Evolutionary conservation across 2,329 filamentous ascomycete species (phyloP).

Genomic region (Neospermospora avenae): DNA sequence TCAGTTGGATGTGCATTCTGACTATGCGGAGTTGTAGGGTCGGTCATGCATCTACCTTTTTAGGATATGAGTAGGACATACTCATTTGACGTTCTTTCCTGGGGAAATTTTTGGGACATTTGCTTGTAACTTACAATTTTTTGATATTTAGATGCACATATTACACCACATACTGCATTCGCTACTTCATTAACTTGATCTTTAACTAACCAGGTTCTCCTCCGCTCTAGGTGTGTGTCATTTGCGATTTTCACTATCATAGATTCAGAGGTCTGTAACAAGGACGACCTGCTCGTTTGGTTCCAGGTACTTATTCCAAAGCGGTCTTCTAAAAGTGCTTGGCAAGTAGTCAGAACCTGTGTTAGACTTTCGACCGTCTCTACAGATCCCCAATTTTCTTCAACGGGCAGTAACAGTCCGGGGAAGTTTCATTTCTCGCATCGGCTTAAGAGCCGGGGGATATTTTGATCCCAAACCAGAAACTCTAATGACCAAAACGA

Average conservation of each 20-base stretch:
- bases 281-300: too few relatives aligned
- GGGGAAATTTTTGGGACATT: constrained; percentile 3
- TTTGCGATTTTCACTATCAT: background rate
- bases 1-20: constrained; percentile 10
- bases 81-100: background rate
- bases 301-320: background rate
- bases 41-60: constrained; percentile 9
- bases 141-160: constrained; percentile 16
- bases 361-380: too few relatives aligned
- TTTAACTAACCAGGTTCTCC: background rate
- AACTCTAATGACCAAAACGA: background rate
- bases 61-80: background rate
- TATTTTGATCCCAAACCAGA: background rate
- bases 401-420: background rate
- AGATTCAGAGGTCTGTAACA: background rate
- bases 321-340: background rate
- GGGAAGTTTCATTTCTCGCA: background rate
- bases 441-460: background rate
- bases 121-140: constrained; percentile 10
- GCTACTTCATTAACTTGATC: background rate
- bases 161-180: background rate
- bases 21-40: constrained; percentile 5
- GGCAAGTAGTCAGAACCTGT: background rate
- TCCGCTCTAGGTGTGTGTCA: background rate
- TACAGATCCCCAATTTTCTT: background rate